These are phyloP conservation scores for Fusarium dimerum DNA, from an alignment of 2,329 filamentous ascomycete genomes.

Conservation along the genomic window DNA sequence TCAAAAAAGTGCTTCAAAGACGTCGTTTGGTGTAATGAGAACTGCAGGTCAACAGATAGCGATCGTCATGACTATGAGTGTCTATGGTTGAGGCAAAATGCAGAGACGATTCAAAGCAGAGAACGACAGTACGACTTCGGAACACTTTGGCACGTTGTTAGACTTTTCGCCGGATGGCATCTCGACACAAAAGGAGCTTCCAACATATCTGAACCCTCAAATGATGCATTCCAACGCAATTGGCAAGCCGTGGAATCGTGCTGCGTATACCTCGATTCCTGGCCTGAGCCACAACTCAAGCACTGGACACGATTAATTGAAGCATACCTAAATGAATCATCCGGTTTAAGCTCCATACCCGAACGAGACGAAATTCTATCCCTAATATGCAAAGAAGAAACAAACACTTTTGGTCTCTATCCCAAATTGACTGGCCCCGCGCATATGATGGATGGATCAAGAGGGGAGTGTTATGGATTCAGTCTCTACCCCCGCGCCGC, in stretches of 20 bases:
- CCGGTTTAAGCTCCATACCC: constrained; percentile 14
- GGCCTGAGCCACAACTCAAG: constrained; percentile 26
- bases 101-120: constrained; percentile 10
- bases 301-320: constrained; percentile 28
- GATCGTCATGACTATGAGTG: constrained; percentile 30
- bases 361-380: constrained; percentile 21
- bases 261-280: constrained; percentile 31
- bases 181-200: constrained; percentile 8
- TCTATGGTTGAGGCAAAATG: constrained; percentile 24
- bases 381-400: constrained; percentile 32
- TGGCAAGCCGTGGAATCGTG: constrained; percentile 30
- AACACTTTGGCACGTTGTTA: constrained; percentile 32
- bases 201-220: constrained; percentile 5
- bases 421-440: constrained; percentile 23
- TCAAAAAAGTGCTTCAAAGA: constrained; percentile 20
- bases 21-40: constrained; percentile 30
- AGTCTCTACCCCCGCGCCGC: constrained; percentile 30
- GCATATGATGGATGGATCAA: constrained; percentile 8
- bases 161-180: constrained; percentile 27
- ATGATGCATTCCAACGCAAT: constrained; percentile 21
- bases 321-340: constrained; percentile 23
- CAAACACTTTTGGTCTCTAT: constrained; percentile 33
- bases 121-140: constrained; percentile 30
- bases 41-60: constrained; percentile 21
- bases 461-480: constrained; percentile 30